Evolutionary conservation across 148 eudicot species (phyloP).

Genomic region (Rhododendron williamsianum): DNA sequence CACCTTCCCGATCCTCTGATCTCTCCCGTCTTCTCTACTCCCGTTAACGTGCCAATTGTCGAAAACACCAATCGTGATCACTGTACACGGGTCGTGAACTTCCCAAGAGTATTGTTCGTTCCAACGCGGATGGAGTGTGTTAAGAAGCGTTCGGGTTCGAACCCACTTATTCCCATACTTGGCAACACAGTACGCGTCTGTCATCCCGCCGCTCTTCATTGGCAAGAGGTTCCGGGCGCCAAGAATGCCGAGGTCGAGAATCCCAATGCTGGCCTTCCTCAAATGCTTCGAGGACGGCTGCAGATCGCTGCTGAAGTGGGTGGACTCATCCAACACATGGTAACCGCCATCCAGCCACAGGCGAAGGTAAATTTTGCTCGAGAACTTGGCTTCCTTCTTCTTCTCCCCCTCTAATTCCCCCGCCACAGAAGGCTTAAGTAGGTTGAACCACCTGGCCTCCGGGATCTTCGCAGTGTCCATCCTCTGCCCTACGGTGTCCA

Average conservation of each 20-base stretch:
- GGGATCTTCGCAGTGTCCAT: slow-evolving; percentile 48
- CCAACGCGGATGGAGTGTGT: slow-evolving; percentile 71
- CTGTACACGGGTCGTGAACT: slow-evolving; percentile 84
- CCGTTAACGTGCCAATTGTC: slow-evolving; percentile 76
- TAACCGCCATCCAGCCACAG: slow-evolving; percentile 74
- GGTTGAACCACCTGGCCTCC: slow-evolving; percentile 68
- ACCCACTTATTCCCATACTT: slow-evolving; percentile 96
- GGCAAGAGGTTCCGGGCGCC: slow-evolving; percentile 75
- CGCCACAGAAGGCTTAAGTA: slow-evolving; percentile 36
- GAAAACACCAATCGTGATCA: slow-evolving; percentile 82
- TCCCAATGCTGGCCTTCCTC: slow-evolving; percentile 68
- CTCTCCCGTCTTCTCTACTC: slow-evolving; percentile 41
- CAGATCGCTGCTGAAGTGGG: slow-evolving; percentile 88
- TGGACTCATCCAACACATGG: slow-evolving; percentile 90
- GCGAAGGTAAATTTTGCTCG: slow-evolving; percentile 70
- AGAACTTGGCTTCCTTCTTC: slow-evolving; percentile 60
- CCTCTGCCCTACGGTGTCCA: slow-evolving; percentile 41
- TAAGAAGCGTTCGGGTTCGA: slow-evolving; percentile 76
- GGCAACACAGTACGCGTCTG: slow-evolving; percentile 91
- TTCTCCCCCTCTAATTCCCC: slow-evolving; percentile 50
- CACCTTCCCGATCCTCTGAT: slow-evolving; percentile 86
- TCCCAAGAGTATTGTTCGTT: slow-evolving; percentile 98
- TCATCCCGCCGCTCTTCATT: slow-evolving; percentile 70
- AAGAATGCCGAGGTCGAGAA: slow-evolving; percentile 76
- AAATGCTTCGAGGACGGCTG: slow-evolving; percentile 78